These are phyloP conservation scores for Trametes maxima DNA, from an alignment of 768 basidiomycete species.

Conservation along the genomic window DNA sequence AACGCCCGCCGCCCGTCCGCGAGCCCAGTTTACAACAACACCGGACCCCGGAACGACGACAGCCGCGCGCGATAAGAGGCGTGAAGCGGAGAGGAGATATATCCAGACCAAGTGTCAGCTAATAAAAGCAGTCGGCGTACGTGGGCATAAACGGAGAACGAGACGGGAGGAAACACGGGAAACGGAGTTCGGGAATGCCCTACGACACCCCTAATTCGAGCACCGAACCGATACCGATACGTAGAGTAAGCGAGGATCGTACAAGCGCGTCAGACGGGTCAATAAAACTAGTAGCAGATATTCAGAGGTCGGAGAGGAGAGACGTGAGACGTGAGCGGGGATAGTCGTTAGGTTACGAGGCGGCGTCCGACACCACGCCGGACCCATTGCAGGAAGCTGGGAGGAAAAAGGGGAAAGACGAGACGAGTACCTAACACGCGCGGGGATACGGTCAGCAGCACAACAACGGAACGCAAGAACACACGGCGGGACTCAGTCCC, in stretches of 20 bases:
- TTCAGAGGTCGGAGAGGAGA: background rate
- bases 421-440: background rate
- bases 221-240: background rate
- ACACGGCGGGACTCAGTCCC: slow-evolving; percentile 50
- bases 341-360: too few species aligned
- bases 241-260: slow-evolving; percentile 3
- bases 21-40: background rate
- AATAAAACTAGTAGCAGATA: background rate
- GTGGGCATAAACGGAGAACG: background rate
- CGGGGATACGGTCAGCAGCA: background rate
- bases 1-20: background rate
- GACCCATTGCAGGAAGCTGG: background rate
- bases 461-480: too few species aligned
- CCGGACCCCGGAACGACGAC: background rate
- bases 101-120: slow-evolving; percentile 5
- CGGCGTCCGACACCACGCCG: too few species aligned
- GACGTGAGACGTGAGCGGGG: background rate
- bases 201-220: slow-evolving; percentile 24
- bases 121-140: background rate
- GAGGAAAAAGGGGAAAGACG: background rate
- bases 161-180: background rate
- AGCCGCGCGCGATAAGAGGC: background rate
- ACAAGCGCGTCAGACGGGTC: background rate
- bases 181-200: slow-evolving; percentile 20
- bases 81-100: background rate